Evolutionary conservation across 2,329 filamentous ascomycete species (phyloP).

Genomic region (Epichloe festucae): DNA sequence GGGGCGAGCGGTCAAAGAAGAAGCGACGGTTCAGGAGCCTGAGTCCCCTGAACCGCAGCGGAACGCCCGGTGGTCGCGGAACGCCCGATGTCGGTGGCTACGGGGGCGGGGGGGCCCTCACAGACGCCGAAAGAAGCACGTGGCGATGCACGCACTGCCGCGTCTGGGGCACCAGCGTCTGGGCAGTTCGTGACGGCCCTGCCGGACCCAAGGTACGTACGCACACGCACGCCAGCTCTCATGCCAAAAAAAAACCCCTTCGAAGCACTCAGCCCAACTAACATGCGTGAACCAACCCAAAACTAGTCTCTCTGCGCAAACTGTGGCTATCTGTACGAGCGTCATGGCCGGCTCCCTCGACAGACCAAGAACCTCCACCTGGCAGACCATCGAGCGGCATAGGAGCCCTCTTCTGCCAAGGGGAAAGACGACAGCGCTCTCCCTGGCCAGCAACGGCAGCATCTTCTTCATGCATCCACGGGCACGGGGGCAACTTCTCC

Average conservation of each 20-base stretch:
- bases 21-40: constrained; percentile 84
- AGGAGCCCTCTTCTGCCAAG: constrained; percentile 12
- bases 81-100: constrained; percentile 70
- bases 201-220: constrained; percentile 57
- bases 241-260: too few species aligned
- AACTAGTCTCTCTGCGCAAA: constrained; percentile 76
- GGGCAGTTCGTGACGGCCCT: constrained; percentile 89
- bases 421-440: constrained; percentile 8
- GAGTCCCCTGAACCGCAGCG: constrained; percentile 57
- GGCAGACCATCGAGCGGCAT: constrained; percentile 13
- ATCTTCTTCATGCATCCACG: not conserved
- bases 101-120: constrained; percentile 56
- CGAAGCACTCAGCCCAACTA: too few species aligned
- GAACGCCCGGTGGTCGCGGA: constrained; percentile 55
- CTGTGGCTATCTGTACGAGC: constrained; percentile 80
- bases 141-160: constrained; percentile 87
- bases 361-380: constrained; percentile 29
- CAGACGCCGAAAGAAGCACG: constrained; percentile 62
- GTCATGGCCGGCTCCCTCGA: constrained; percentile 70
- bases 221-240: too few species aligned
- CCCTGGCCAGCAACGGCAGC: constrained; percentile 3
- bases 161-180: constrained; percentile 80
- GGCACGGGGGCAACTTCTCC: constrained; percentile 6
- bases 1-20: constrained; percentile 88
- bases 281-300: not conserved